phyloP scores from a whole-genome alignment of 1,284 basidiomycete species.

The Pterula multifida region DNA sequence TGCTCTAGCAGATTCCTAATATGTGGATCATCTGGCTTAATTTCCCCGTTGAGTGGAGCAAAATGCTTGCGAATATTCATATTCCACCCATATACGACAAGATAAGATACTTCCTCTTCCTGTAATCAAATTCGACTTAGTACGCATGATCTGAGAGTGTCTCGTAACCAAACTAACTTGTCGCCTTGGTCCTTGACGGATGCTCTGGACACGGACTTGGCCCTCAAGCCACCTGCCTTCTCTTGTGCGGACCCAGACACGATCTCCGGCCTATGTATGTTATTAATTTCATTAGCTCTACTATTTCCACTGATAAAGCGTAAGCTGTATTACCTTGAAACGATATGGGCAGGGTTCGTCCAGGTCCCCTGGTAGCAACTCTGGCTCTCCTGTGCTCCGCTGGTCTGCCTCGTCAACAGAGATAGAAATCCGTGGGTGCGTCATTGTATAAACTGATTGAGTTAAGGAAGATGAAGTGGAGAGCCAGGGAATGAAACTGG shows the following conservation, averaged over 20 bases:
- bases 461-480: too few relatives aligned
- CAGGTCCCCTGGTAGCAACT: conserved; percentile 28
- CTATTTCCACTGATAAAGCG: neutral
- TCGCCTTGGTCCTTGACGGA: conserved; percentile 29
- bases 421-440: too few relatives aligned
- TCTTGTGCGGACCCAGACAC: conserved; percentile 39
- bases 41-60: conserved; percentile 48
- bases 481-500: too few relatives aligned
- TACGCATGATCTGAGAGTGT: neutral
- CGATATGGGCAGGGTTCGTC: conserved; percentile 43
- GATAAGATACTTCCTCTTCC: conserved; percentile 38
- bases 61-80: conserved; percentile 39
- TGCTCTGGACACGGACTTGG: conserved; percentile 30
- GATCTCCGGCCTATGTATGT: conserved; percentile 30
- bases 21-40: conserved; percentile 41
- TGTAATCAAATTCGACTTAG: conserved; percentile 13
- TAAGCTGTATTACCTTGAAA: conserved; percentile 27
- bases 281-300: conserved; percentile 6
- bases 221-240: conserved; percentile 38
- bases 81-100: conserved; percentile 31
- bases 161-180: conserved; percentile 20
- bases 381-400: conserved; percentile 6
- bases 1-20: conserved; percentile 28
- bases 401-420: too few relatives aligned
- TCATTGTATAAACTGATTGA: too few relatives aligned